phyloP scores from a whole-genome alignment of 495 filamentous ascomycete species.

The Podospora pseudocomata region DNA sequence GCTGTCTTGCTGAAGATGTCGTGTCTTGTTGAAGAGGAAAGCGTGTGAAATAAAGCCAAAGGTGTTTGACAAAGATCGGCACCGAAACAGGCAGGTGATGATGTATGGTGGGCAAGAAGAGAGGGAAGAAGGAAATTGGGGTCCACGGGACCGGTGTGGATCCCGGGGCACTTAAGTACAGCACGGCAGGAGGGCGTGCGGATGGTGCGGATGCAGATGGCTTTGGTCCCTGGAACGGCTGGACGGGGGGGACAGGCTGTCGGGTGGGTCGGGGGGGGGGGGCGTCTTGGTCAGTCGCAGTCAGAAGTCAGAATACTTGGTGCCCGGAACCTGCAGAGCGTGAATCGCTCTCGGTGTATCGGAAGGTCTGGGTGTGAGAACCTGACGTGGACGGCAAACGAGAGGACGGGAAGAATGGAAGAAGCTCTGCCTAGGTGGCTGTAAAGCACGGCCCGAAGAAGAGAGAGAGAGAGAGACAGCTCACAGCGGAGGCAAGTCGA shows the following conservation, averaged over 20 bases:
- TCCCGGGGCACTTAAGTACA: constrained; percentile 12
- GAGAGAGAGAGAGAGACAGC: neutral
- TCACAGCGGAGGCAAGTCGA: neutral
- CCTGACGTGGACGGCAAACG: constrained; percentile 4
- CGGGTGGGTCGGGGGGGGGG: constrained; percentile 20
- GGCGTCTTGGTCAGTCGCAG: constrained; percentile 4
- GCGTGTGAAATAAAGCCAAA: neutral
- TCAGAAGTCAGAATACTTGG: neutral
- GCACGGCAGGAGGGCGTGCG: constrained; percentile 11
- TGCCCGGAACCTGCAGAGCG: constrained; percentile 5
- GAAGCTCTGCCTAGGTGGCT: neutral
- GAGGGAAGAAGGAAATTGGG: constrained; percentile 17
- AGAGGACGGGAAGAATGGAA: neutral
- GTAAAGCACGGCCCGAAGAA: neutral
- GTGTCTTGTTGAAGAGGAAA: neutral
- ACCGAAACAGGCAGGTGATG: constrained; percentile 1
- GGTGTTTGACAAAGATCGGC: constrained; percentile 12
- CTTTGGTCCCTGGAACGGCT: constrained; percentile 9
- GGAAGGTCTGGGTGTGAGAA: constrained; percentile 2
- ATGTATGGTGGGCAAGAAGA: constrained; percentile 8
- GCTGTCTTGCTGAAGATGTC: neutral
- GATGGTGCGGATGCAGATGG: constrained; percentile 9
- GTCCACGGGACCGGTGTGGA: constrained; percentile 19
- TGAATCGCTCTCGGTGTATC: constrained; percentile 6
- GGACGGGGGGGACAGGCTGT: constrained; percentile 17